These are phyloP conservation scores for Silene noctiflora DNA, from an alignment of 179 eudicot genomes.

Conservation along the genomic window DNA sequence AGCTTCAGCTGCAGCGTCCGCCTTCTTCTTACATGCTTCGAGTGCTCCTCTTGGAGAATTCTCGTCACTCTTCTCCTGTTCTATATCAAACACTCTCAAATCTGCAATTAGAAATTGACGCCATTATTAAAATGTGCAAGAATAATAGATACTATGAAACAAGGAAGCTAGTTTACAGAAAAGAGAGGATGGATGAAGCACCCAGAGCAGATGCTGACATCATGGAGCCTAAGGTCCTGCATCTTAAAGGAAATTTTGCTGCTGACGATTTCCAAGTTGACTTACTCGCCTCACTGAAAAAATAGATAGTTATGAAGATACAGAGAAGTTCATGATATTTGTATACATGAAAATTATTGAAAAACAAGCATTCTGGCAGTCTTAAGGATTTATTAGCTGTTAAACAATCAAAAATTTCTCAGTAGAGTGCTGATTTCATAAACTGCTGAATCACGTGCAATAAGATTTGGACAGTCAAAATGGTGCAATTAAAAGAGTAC, in stretches of 20 bases:
- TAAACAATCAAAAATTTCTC: neutral
- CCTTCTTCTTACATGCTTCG: conserved; percentile 38
- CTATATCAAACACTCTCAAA: conserved; percentile 44
- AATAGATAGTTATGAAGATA: neutral
- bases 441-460: neutral
- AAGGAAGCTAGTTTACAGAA: neutral
- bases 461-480: neutral
- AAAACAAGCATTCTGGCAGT: too few relatives aligned
- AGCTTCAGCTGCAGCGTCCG: conserved; percentile 32
- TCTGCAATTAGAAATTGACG: conserved; percentile 33
- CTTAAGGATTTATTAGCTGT: too few relatives aligned
- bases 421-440: neutral
- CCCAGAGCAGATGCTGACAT: conserved; percentile 49
- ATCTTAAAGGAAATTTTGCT: conserved; percentile 24
- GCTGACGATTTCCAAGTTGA: conserved; percentile 18
- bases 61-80: conserved; percentile 38
- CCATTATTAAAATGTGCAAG: conserved; percentile 1
- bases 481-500: neutral
- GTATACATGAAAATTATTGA: neutral
- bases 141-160: neutral
- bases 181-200: conserved; percentile 19
- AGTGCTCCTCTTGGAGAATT: conserved; percentile 45
- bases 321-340: neutral
- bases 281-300: conserved; percentile 21
- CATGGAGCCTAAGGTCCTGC: conserved; percentile 26